Base-by-base conservation (phyloP, 306 rosid species). In the Sechiopsis laciniata region DNA sequence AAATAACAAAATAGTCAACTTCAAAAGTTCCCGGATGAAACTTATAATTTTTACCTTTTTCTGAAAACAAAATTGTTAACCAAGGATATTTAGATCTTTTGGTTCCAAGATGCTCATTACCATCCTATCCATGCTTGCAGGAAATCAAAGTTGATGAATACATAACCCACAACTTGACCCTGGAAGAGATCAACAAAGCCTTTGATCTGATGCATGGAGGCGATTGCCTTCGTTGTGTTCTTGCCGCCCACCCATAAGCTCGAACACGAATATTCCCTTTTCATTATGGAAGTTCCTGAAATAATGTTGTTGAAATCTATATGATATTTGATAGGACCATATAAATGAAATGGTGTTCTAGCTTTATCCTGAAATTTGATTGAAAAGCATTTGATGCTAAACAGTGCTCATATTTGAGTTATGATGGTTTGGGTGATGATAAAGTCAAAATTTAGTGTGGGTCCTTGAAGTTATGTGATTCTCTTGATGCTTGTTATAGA, bases 101-200 rank as follows among this genome's bases (percentile, higher is more conserved):
- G 13, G 4, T 46, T 46, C 13, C 72, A 51, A 51, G 17, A 51
- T 51, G 46, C 20, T 29, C 2, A 61, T n/a, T 16, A 62, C 22
- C 15, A 73, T 72, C 12, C 59, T 20, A n/a, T 80, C 15, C 19
- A 42, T 48, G 75, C 42, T 35, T 78, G 78, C 88, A 93, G 98
- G 98, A 93, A 85, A 85, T 93, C 85, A 93, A 93, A 89, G 90
- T 93, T 32, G 98, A 94, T 72, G 97, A 94, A 76, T 94, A 94
- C 90, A 82, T 94, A 22, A 94, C 97, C 67, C 98, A 94, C 85
- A 82, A 35, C 64, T 78, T 93, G 89, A 86, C 82, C 59, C 94
- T 90, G 48, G 78, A 59, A 51, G 97, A 93, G 79, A 88, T 93
- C 78, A 93, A 93, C 87, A 79, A 85, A 82, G 98, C 97, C 17